Evolutionary conservation across 2,329 filamentous ascomycete species (phyloP), one percentile per base, ranked within the genome.

Genomic region (Colletotrichum caudatum): DNA sequence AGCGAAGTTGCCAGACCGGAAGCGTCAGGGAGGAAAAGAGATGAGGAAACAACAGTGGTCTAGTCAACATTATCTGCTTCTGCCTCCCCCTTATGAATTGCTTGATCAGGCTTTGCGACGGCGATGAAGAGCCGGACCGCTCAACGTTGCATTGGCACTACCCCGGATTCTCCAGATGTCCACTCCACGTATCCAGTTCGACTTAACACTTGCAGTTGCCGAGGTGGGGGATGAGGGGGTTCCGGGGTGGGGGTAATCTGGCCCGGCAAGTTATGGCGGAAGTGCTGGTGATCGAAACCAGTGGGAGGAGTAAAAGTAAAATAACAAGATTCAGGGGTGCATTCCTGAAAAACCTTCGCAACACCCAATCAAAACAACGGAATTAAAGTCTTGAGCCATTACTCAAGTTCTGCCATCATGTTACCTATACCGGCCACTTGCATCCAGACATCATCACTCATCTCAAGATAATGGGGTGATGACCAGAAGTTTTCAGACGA

Each of bases 201-300:
- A 4, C 18, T 60, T 54, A 18, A 64, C 8, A 7, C 37, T 46
- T 14, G 12, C 44, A 37, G 54, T n/a, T 64, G 29, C 69, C 65
- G 64, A 48, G 68, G 65, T 59, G 69, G 69, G 69, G 69, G 69
- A 51, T 65, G 69, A 69, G 69, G 69, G 69, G 59, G 18, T 71
- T 69, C 58, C 69, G 65, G 26, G 39, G 33, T 66, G 54, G 58
- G 69, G 59, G 69, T 33, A 12, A 11, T 29, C 35, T 18, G 23
- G 16, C 9, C 7, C 69, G 65, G 59, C 53, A 60, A 7, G n/a
- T 64, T 39, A 20, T 8, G 53, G 58, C 53, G 69, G 65, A 18
- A 69, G 20, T 16, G n/a, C 44, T 62, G 3, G 8, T 11, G 50
- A 5, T 2, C 14, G 5, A 3, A 35, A 9, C 1, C 23, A 12